Conservation (phyloP, 1,284 basidiomycete genomes). For the Peniophora sp. region DNA sequence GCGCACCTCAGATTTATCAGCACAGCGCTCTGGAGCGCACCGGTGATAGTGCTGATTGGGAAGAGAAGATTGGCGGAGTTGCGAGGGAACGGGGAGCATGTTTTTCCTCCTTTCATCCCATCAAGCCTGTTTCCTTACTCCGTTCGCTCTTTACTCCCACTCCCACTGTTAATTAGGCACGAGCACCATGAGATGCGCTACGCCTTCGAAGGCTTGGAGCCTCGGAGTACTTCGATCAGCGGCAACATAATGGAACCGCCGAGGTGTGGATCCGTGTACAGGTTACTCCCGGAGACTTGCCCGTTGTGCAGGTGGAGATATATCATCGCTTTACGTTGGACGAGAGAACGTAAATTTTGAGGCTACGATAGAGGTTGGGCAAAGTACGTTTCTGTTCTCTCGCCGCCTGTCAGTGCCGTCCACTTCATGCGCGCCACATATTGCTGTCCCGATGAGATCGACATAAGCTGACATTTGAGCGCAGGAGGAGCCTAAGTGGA, state of each 20-base stretch:
- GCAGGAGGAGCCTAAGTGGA: constrained; percentile 86
- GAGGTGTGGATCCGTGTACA: constrained; percentile 69
- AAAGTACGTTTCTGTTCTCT: constrained; percentile 63
- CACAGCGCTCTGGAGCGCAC: no score
- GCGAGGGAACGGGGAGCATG: constrained; percentile 73
- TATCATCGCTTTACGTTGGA: constrained; percentile 86
- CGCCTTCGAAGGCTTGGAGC: constrained; percentile 73
- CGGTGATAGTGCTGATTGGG: no score
- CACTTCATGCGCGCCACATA: no score
- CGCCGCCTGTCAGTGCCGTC: no score
- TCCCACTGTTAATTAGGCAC: constrained; percentile 58
- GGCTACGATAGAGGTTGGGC: constrained; percentile 30
- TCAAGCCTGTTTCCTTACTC: no score
- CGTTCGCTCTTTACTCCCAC: no score
- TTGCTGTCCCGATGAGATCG: no score
- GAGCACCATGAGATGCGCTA: constrained; percentile 91
- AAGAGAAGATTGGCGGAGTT: no score
- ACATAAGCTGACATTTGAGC: no score
- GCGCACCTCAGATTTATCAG: no score
- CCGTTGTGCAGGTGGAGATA: constrained; percentile 71
- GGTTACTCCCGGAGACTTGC: constrained; percentile 62
- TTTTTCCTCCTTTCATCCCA: no score
- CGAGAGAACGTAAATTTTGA: constrained; percentile 25
- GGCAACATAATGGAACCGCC: constrained; percentile 45
- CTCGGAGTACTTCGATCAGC: constrained; percentile 80